These are phyloP conservation scores for Phytopythium helicoides DNA, from an alignment of 352 stramenopile genomes.

Conservation along the genomic window DNA sequence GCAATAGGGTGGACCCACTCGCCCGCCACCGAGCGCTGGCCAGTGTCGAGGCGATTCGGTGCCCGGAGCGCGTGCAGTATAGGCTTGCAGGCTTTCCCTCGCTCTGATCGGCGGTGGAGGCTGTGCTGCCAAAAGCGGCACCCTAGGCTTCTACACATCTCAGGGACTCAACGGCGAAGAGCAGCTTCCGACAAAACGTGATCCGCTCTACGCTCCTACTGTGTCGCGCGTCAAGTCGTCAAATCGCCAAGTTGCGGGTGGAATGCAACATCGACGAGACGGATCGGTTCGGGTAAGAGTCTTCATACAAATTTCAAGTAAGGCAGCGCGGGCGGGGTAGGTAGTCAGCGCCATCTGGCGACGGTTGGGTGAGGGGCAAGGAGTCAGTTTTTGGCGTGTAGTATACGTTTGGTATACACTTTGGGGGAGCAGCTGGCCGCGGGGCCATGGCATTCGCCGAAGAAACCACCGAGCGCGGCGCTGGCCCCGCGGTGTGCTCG, in stretches of 20 bases:
- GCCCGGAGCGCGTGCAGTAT: too few species aligned
- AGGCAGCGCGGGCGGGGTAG: background rate
- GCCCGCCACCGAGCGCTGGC: too few species aligned
- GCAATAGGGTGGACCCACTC: too few species aligned
- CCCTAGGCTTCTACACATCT: background rate
- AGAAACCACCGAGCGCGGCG: background rate
- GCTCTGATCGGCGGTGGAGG: too few species aligned
- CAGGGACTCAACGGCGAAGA: background rate
- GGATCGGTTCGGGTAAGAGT: background rate
- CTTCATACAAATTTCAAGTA: background rate
- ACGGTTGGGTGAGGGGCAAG: too few species aligned
- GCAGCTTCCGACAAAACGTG: background rate
- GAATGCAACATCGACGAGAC: background rate
- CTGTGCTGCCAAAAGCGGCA: too few species aligned
- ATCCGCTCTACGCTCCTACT: background rate
- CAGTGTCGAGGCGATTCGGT: too few species aligned
- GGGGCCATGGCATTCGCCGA: conserved; percentile 7
- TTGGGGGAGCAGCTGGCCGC: background rate
- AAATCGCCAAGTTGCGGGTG: conserved; percentile 5
- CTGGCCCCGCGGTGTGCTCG: too few species aligned
- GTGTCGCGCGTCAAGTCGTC: conserved; percentile 2
- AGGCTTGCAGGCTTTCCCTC: too few species aligned
- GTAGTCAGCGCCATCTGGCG: too few species aligned
- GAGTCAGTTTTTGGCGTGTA: too few species aligned
- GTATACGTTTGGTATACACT: background rate